Evolutionary conservation across 768 basidiomycete species (phyloP).

Genomic region (Psilocybe cubensis): DNA sequence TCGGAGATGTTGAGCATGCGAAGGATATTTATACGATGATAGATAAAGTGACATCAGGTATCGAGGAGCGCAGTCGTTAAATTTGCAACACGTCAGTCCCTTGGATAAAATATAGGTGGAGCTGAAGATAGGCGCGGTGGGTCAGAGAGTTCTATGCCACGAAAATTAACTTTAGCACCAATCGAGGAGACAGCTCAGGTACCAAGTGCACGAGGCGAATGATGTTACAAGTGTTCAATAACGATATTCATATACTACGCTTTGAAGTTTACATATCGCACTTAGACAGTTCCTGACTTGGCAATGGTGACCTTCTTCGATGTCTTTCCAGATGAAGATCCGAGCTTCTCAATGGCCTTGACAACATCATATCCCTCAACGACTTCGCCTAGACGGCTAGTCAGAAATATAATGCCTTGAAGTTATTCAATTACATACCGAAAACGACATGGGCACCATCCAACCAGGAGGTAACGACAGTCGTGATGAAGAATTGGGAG

Average conservation of each 20-base stretch:
- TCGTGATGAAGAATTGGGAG: constrained; percentile 93
- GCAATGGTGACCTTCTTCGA: constrained; percentile 53
- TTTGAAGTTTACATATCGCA: neutral
- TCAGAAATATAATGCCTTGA: neutral
- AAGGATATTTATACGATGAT: neutral
- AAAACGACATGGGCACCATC: constrained; percentile 75
- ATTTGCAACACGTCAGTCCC: too few species aligned
- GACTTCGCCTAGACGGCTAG: constrained; percentile 55
- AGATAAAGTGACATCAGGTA: neutral
- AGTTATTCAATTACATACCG: constrained; percentile 41
- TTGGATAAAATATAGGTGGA: too few species aligned
- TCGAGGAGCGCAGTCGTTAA: too few species aligned
- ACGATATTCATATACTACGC: neutral
- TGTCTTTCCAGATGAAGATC: constrained; percentile 43
- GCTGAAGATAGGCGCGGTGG: too few species aligned
- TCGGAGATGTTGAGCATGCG: neutral
- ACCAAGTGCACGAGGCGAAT: neutral
- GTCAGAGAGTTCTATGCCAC: too few species aligned
- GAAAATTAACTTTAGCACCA: too few species aligned
- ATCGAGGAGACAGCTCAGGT: too few species aligned
- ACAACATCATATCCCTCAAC: constrained; percentile 63
- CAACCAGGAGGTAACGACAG: constrained; percentile 73
- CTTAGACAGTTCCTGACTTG: constrained; percentile 52
- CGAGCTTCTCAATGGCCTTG: constrained; percentile 45
- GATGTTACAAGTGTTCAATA: constrained; percentile 1